phyloP scores from a whole-genome alignment of 164 flowering plant species.

The Sextonia rubra region DNA sequence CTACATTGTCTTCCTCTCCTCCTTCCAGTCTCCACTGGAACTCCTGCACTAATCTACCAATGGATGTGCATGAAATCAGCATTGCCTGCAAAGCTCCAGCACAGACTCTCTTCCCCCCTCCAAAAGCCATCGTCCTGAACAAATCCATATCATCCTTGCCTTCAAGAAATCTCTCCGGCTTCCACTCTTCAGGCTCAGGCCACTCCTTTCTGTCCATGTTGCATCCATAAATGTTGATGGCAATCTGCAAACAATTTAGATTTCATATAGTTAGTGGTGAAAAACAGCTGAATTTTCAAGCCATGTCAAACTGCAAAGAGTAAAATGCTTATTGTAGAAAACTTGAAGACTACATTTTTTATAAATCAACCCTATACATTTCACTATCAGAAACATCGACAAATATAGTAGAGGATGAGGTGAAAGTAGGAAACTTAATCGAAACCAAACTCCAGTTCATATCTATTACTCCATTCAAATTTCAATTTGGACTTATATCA shows the following conservation, averaged over 20 bases:
- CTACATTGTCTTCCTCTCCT: slow-evolving; percentile 69
- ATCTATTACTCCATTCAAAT: no score
- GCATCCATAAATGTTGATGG: slow-evolving; percentile 82
- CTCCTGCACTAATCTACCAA: slow-evolving; percentile 78
- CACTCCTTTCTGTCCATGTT: slow-evolving; percentile 80
- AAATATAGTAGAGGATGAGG: no score
- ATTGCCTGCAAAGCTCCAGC: slow-evolving; percentile 86
- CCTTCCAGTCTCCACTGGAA: slow-evolving; percentile 66
- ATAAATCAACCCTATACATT: no score
- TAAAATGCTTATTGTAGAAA: no score
- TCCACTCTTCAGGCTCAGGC: slow-evolving; percentile 74
- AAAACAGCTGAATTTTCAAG: neutral
- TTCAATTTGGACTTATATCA: no score
- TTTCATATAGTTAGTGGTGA: neutral
- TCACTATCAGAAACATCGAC: no score
- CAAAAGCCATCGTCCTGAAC: slow-evolving; percentile 94
- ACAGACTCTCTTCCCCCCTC: slow-evolving; percentile 89
- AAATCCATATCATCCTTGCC: slow-evolving; percentile 60
- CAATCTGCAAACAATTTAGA: slow-evolving; percentile 43
- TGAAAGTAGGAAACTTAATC: no score
- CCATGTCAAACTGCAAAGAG: neutral
- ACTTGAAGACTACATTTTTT: no score
- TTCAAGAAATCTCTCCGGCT: slow-evolving; percentile 74
- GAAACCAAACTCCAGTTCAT: no score
- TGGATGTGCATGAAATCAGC: slow-evolving; percentile 53